Base-by-base conservation (phyloP, 2,329 filamentous ascomycete genomes). In the Ceratocystis eucalypticola region DNA sequence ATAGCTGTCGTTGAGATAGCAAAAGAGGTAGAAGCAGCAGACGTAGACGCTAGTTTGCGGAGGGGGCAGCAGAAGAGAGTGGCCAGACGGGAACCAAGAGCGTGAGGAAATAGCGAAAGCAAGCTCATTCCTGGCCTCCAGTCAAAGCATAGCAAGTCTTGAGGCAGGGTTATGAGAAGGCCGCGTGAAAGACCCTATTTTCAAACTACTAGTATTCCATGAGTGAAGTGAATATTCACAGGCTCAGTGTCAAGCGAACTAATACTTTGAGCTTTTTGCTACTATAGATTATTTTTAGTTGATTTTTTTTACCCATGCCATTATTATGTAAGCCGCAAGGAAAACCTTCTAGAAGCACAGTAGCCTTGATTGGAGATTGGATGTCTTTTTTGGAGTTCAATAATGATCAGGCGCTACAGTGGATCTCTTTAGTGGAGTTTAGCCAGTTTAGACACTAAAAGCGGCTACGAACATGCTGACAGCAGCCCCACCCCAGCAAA, bases 1-100 rank as follows among this genome's bases (percentile, higher is more conserved):
- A 64, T 66, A 12, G 30, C 69, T 25, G 76, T 71, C 78, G 76
- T 71, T 78, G n/a, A 37, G 28, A 37, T 8, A n/a, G 55, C 55
- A n/a, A 28, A 33, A 20, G 25, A 37, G 28, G 28, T 30, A 5
- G 28, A 33, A 25, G 17, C 46, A 48, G 37, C 46, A 28, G 25
- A 48, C 17, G 17, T 30, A 63, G 17, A 67, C 53, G 28, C 53
- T 25, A 17, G 57, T n/a, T 25, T 33, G 41, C 30, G 57, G 20
- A 30, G 59, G 7, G 45, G 7, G 28, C 57, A 45, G 41, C 10
- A 64, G 41, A 55, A 6, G 33, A 53, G 17, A 2, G 64, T 33
- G 41, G 46, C 20, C 6, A 66, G 41, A 44, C 61, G 61, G n/a
- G 41, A 66, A 45, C 30, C 25, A 37, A 68, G 57, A 46, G 50